Conservation (phyloP, 1,284 basidiomycete species). For the Pseudozyma sp. region DNA sequence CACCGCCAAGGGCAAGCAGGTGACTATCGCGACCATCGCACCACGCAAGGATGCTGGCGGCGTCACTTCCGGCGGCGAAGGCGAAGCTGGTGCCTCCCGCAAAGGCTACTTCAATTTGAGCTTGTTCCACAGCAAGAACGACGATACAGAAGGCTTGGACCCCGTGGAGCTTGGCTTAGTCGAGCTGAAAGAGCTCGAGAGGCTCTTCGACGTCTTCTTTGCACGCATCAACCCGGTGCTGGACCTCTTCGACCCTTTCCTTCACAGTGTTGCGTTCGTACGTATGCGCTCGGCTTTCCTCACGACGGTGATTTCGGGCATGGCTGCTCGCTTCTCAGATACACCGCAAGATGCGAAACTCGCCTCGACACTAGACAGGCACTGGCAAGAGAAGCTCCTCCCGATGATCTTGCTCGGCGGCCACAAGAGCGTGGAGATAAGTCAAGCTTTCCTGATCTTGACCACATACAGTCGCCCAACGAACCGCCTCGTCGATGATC, state of each 20-base stretch:
- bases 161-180: constrained; percentile 52
- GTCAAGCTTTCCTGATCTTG: constrained; percentile 58
- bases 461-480: constrained; percentile 59
- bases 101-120: constrained; percentile 60
- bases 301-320: constrained; percentile 55
- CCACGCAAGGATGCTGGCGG: constrained; percentile 31
- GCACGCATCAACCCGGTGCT: constrained; percentile 60
- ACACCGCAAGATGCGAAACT: constrained; percentile 53
- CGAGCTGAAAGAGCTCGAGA: constrained; percentile 53
- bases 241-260: constrained; percentile 59
- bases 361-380: constrained; percentile 49
- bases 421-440: constrained; percentile 63
- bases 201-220: constrained; percentile 62
- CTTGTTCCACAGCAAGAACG: constrained; percentile 59
- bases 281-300: constrained; percentile 58
- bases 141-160: constrained; percentile 52
- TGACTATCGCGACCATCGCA: constrained; percentile 28
- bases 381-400: constrained; percentile 57
- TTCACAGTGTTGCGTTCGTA: constrained; percentile 57
- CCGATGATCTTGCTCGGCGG: constrained; percentile 56
- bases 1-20: constrained; percentile 43
- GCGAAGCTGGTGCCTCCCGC: constrained; percentile 54
- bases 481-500: constrained; percentile 57
- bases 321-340: constrained; percentile 58
- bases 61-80: constrained; percentile 38